These are phyloP conservation scores for Phytophthora meadii DNA, from an alignment of 352 stramenopile species.

Conservation along the genomic window DNA sequence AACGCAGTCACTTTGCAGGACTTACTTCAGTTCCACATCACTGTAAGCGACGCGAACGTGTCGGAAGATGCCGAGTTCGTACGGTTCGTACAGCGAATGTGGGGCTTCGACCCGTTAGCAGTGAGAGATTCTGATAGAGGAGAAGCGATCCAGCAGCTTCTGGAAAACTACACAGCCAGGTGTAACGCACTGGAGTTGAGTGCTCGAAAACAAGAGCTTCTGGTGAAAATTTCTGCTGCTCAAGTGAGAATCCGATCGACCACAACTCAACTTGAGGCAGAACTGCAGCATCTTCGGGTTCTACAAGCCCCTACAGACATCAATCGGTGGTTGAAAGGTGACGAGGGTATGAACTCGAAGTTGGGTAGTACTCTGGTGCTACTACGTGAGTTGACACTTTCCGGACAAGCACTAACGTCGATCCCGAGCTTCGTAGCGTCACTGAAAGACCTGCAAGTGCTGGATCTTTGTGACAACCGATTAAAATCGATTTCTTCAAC, in stretches of 20 bases:
- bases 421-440: constrained; percentile 30
- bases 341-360: constrained; percentile 18
- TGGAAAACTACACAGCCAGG: constrained; percentile 46
- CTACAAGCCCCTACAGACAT: constrained; percentile 33
- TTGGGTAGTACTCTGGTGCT: constrained; percentile 17
- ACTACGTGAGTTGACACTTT: constrained; percentile 22
- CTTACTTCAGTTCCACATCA: constrained; percentile 58
- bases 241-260: constrained; percentile 28
- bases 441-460: constrained; percentile 28
- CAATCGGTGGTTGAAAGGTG: constrained; percentile 28
- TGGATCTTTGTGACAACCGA: constrained; percentile 44
- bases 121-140: constrained; percentile 38
- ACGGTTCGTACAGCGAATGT: constrained; percentile 65
- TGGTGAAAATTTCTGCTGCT: constrained; percentile 33
- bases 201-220: constrained; percentile 35
- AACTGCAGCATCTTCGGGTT: constrained; percentile 30
- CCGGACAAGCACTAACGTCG: constrained; percentile 17
- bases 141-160: constrained; percentile 31
- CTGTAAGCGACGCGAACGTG: constrained; percentile 53
- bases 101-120: constrained; percentile 49
- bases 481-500: constrained; percentile 23
- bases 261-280: constrained; percentile 15
- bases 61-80: constrained; percentile 71
- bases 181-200: constrained; percentile 22
- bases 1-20: constrained; percentile 38